Percentiles rank a stretch among this genome's conserved stretches.
Conservation (phyloP, 192 early-diverging fungal genomes). For the Coemansia javaensis region DNA sequence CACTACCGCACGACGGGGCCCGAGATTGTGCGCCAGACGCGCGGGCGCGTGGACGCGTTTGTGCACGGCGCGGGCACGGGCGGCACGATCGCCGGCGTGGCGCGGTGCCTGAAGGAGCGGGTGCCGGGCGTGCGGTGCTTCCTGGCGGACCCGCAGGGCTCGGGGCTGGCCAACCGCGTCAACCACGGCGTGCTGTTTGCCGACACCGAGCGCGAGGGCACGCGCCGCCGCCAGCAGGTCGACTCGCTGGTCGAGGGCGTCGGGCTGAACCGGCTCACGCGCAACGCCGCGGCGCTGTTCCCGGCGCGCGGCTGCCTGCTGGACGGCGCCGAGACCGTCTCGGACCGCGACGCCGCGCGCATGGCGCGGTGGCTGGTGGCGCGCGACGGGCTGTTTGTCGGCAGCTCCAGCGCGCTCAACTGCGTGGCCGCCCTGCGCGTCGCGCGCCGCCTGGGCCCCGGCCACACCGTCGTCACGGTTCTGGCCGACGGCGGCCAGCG, state of each 20-base stretch:
- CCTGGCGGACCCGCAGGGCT: slow-evolving; percentile 89
- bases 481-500: slow-evolving; percentile 87
- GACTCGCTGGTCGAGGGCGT: slow-evolving; percentile 96
- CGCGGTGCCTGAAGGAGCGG: slow-evolving; percentile 72
- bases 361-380: slow-evolving; percentile 84
- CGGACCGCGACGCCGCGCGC: slow-evolving; percentile 79
- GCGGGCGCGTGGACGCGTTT: slow-evolving; percentile 70
- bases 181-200: slow-evolving; percentile 90
- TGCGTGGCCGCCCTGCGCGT: slow-evolving; percentile 80
- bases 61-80: slow-evolving; percentile 90
- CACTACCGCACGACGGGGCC: slow-evolving; percentile 84
- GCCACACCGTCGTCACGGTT: slow-evolving; percentile 87
- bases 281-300: slow-evolving; percentile 63
- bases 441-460: slow-evolving; percentile 76
- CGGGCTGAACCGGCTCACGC: slow-evolving; percentile 89
- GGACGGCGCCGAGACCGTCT: slow-evolving; percentile 79
- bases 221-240: slow-evolving; percentile 87
- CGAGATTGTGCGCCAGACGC: slow-evolving; percentile 65
- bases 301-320: slow-evolving; percentile 40
- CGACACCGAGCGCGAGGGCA: slow-evolving; percentile 82
- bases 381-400: slow-evolving; percentile 71
- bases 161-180: slow-evolving; percentile 86
- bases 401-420: slow-evolving; percentile 87
- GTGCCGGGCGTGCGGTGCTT: slow-evolving; percentile 61
- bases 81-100: slow-evolving; percentile 86